Conservation (phyloP, 2,329 filamentous ascomycete genomes). For the Cercospora citrullina region DNA sequence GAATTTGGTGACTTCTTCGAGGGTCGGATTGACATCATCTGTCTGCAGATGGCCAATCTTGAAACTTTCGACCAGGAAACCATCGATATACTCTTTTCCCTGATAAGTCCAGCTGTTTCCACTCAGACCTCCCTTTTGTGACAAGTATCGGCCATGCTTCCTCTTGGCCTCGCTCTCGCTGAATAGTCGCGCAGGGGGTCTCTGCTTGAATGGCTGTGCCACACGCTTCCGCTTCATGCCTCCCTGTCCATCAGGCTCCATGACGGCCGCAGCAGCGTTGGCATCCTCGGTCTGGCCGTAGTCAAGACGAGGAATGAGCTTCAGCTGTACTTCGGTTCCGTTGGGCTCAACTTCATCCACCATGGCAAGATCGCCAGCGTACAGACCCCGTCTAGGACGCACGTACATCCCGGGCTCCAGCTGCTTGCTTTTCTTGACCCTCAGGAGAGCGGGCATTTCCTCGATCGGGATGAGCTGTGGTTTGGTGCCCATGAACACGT, state of each 20-base stretch:
- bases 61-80: slow-evolving; percentile 90
- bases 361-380: slow-evolving; percentile 86
- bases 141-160: slow-evolving; percentile 67
- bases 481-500: slow-evolving; percentile 85
- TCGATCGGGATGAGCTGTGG: slow-evolving; percentile 90
- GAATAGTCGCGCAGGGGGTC: slow-evolving; percentile 86
- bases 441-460: slow-evolving; percentile 95
- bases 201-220: slow-evolving; percentile 51
- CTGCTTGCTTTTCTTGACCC: slow-evolving; percentile 81
- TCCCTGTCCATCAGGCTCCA: slow-evolving; percentile 35
- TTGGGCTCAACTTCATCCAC: slow-evolving; percentile 92
- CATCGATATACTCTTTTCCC: slow-evolving; percentile 86
- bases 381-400: slow-evolving; percentile 71
- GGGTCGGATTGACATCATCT: slow-evolving; percentile 85
- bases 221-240: slow-evolving; percentile 74
- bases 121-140: slow-evolving; percentile 49
- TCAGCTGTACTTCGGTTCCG: slow-evolving; percentile 81
- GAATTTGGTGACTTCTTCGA: slow-evolving; percentile 96
- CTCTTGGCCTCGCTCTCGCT: slow-evolving; percentile 92
- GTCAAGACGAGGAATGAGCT: slow-evolving; percentile 85
- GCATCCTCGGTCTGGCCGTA: slow-evolving; percentile 85
- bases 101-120: slow-evolving; percentile 80
- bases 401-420: slow-evolving; percentile 90
- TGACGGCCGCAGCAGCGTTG: slow-evolving; percentile 45
- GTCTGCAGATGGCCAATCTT: slow-evolving; percentile 83